Evolutionary conservation across 305 asterid genomes (phyloP), one percentile per base, ranked within the genome.

Genomic region (Ajuga reptans): DNA sequence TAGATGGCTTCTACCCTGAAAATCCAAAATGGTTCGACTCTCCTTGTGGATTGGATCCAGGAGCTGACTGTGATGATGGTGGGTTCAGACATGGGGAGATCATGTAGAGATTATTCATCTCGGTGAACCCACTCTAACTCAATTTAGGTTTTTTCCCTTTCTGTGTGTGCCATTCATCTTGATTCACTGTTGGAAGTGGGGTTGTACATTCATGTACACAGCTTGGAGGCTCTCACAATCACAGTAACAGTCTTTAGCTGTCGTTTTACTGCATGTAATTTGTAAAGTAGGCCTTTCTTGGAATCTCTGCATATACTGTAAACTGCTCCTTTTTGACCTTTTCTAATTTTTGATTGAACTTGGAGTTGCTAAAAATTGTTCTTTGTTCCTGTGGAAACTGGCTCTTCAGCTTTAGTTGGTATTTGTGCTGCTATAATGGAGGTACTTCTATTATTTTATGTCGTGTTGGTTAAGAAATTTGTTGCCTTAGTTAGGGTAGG

Each of bases 1-100:
- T 87, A 17, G 96, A 93, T 61, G 82, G 83, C 72, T 91, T 93
- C 81, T 93, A 86, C 64, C 86, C 87, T 4, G 97, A 91, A 79
- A 87, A 89, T 78, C 95, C 94, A 21, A 93, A 93, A 81, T 93
- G 99, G 97, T 89, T 85, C 10, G 98, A 92, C 66, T 89, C 96
- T 53, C 92, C 96, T 52, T 85, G 97, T 85, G 93, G 84, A 37
- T 81, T 90, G 76, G 97, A 88, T 73, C 83, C 96, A 15, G 81
- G 88, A 67, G 62, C 90, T 69, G 96, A 89, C 73, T 86, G 94
- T 71, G 85, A 89, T 24, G 92, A 86, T 62, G 82, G 86, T 50
- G 96, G 85, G 68, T 88, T 88, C 84, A 81, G 86, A 81, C 97
- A 85, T 72, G 96, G 85, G 83, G 87, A 73, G 76, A 88, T 87